Base-by-base conservation (phyloP, 176 grass and related monocot species). In the Miscanthus lutarioriparius region DNA sequence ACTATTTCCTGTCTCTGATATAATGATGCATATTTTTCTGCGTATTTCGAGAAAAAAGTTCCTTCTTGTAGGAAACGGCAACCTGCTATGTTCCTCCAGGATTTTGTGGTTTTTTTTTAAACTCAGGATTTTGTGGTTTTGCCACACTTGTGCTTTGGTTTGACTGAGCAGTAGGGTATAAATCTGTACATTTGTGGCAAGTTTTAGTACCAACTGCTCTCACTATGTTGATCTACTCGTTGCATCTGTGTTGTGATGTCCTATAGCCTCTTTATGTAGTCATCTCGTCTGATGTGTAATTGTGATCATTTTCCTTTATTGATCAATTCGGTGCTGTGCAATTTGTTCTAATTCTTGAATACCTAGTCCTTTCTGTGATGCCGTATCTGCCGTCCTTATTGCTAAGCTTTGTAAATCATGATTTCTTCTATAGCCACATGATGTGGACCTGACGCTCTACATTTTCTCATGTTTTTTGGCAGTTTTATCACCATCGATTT, bases 61-160 rank as follows among this genome's bases (percentile, higher is more conserved):
- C 11, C 63, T 79, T 70, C 40, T 80, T 80, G 44, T 70, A 54
- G 68, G 41, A 32, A 62, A 81, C 23, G 43, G 68, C 6, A 76
- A 51, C 15, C 13, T 69, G 5, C 45, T 27, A 7, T 28, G n/a
- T 7, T 39, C 19, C 4, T 58, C 1, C n/a, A 25, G 17, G 20
- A n/a, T 61, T 53, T 81, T 67, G 5, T 49, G 28, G 3, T 45
- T 64, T 38, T 35, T 35, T 35, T 35, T 35, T 1, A 35, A 35
- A 35, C 33, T 35, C n/a, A 25, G 16, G 19, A 22, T 61, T 58
- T 82, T 56, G 4, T 56, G 33, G 8, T 51, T 66, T 44, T 56
- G 14, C 26, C 44, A 54, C 33, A 54, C 40, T 67, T 22, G 43
- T 2, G 7, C 6, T 76, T 76, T 76, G 5, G 73, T 39, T 84